Percentiles rank a stretch among this genome's conserved stretches.
Conservation (phyloP, 805 yeast genomes). For the Wickerhamiella domercqiae region DNA sequence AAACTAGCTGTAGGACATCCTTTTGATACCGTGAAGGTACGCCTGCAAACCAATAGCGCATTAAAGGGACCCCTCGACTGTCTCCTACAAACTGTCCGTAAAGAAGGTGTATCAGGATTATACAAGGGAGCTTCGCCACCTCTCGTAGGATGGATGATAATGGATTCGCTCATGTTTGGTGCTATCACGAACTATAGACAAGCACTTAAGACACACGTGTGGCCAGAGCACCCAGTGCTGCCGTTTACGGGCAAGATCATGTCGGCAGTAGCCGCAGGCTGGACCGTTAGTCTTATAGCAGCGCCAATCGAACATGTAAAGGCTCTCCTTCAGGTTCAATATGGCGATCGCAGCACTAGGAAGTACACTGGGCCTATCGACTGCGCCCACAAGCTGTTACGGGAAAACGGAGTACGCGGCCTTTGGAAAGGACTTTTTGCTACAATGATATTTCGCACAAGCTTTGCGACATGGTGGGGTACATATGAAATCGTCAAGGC, state of each 20-base stretch:
- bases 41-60: conserved; percentile 62
- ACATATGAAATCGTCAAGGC: conserved; percentile 67
- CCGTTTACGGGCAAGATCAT: conserved; percentile 62
- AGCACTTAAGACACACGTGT: conserved; percentile 47
- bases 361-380: conserved; percentile 67
- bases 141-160: conserved; percentile 79
- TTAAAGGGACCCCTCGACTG: conserved; percentile 78
- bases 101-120: conserved; percentile 67
- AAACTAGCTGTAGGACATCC: conserved; percentile 90
- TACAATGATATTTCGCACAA: conserved; percentile 75
- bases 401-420: conserved; percentile 51
- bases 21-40: conserved; percentile 72
- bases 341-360: conserved; percentile 56
- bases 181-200: conserved; percentile 65
- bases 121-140: conserved; percentile 92
- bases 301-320: conserved; percentile 86
- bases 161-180: conserved; percentile 88
- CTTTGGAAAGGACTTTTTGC: conserved; percentile 70
- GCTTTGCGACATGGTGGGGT: conserved; percentile 90
- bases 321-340: conserved; percentile 80
- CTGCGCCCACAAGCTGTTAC: conserved; percentile 31
- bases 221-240: conserved; percentile 40
- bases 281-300: conserved; percentile 90
- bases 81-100: conserved; percentile 48
- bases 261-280: conserved; percentile 69